phyloP scores from a whole-genome alignment of 2,329 filamentous ascomycete genomes.

The Gliomastix tumulicola region DNA sequence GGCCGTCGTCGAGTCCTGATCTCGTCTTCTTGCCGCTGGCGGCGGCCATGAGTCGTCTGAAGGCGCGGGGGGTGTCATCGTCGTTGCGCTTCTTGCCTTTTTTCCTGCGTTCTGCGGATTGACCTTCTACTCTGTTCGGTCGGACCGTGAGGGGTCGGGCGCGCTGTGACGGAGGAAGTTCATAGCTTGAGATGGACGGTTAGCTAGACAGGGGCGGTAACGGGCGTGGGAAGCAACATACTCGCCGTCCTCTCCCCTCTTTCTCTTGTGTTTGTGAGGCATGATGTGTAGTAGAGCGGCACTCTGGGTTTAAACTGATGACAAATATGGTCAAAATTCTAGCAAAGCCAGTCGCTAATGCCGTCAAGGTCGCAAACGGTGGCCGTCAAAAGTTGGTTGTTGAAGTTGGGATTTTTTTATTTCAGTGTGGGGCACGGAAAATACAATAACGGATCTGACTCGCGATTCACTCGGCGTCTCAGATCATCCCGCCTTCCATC shows the following conservation, averaged over 20 bases:
- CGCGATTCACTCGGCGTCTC: too few species aligned
- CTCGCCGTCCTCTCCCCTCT: slow-evolving; percentile 48
- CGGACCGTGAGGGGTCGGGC: slow-evolving; percentile 47
- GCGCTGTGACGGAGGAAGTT: slow-evolving; percentile 40
- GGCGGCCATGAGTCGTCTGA: slow-evolving; percentile 76
- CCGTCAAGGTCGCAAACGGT: too few species aligned
- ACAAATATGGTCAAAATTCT: too few species aligned
- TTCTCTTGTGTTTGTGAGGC: slow-evolving; percentile 82
- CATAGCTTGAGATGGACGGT: slow-evolving; percentile 30
- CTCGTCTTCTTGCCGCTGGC: slow-evolving; percentile 52
- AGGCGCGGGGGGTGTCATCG: slow-evolving; percentile 84
- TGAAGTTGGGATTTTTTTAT: too few species aligned
- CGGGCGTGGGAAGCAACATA: slow-evolving; percentile 22
- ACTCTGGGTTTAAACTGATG: too few species aligned
- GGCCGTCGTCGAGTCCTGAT: slow-evolving; percentile 67
- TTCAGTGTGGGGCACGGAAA: too few species aligned
- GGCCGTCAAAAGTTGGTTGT: too few species aligned
- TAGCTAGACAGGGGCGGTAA: not conserved
- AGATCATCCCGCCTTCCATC: too few species aligned
- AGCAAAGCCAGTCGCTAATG: too few species aligned
- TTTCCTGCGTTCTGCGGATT: slow-evolving; percentile 13
- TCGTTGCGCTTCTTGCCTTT: slow-evolving; percentile 42
- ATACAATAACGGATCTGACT: too few species aligned
- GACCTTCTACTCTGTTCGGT: slow-evolving; percentile 35
- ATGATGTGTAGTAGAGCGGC: too few species aligned